Evolutionary conservation across 164 flowering plant genomes (phyloP).

Genomic region (Chloranthus sessilifolius): DNA sequence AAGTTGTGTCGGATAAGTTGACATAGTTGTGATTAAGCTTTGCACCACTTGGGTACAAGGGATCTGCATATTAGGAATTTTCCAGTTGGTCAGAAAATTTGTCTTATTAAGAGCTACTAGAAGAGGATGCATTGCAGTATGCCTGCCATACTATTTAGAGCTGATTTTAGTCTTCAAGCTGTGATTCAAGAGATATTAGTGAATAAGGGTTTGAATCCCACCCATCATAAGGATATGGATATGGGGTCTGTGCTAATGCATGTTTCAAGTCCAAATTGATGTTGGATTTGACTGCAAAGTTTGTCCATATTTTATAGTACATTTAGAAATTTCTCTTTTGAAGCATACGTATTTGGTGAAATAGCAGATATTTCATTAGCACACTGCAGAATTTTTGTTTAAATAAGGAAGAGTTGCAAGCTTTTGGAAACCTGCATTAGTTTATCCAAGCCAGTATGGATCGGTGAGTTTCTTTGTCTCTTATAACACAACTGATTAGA

Average conservation of each 20-base stretch:
- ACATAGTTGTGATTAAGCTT: neutral
- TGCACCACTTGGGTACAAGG: neutral
- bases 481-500: too few species aligned
- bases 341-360: constrained; percentile 12
- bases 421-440: constrained; percentile 16
- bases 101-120: constrained; percentile 8
- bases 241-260: constrained; percentile 16
- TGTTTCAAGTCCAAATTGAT: constrained; percentile 19
- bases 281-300: constrained; percentile 40
- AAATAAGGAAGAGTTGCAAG: constrained; percentile 33
- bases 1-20: neutral
- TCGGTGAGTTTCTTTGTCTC: constrained; percentile 44
- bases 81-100: constrained; percentile 7
- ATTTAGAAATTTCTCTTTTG: constrained; percentile 12
- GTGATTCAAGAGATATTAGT: constrained; percentile 14
- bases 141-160: constrained; percentile 9
- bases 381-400: constrained; percentile 12
- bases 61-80: constrained; percentile 1
- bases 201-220: constrained; percentile 46
- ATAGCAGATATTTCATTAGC: constrained; percentile 16
- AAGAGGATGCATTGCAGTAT: constrained; percentile 26
- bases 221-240: constrained; percentile 25
- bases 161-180: constrained; percentile 9
- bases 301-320: constrained; percentile 15
- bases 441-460: constrained; percentile 52